These are phyloP conservation scores for Ogataea nitratoaversa DNA, from an alignment of 805 yeast species.

Conservation along the genomic window DNA sequence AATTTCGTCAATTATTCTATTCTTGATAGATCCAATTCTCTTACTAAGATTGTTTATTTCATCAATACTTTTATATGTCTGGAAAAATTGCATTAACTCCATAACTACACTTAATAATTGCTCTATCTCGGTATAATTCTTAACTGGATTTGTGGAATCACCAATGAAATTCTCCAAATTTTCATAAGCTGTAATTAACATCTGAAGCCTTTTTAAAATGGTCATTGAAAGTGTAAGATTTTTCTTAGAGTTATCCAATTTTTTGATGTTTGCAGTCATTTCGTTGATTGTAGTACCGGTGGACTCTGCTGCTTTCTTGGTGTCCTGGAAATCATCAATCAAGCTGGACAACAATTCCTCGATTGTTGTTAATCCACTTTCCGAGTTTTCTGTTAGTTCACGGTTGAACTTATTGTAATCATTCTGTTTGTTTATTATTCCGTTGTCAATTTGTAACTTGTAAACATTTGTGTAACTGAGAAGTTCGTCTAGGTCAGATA, in stretches of 20 bases:
- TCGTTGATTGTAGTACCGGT: constrained; percentile 61
- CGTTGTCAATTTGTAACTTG: constrained; percentile 43
- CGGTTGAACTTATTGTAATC: constrained; percentile 29
- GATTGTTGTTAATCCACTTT: constrained; percentile 22
- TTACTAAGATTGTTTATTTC: constrained; percentile 67
- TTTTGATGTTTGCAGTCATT: constrained; percentile 75
- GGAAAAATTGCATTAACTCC: constrained; percentile 69
- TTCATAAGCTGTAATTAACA: constrained; percentile 73
- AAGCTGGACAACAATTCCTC: constrained; percentile 36
- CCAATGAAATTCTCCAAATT: constrained; percentile 47
- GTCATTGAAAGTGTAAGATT: constrained; percentile 85
- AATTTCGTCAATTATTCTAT: constrained; percentile 61
- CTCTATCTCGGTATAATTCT: constrained; percentile 49
- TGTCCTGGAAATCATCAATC: constrained; percentile 41
- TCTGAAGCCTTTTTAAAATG: constrained; percentile 78
- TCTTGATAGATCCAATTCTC: constrained; percentile 55
- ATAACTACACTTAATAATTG: constrained; percentile 65
- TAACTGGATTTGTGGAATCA: constrained; percentile 21
- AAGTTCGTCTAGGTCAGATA: constrained; percentile 48
- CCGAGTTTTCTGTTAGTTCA: constrained; percentile 14
- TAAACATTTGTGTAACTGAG: constrained; percentile 46
- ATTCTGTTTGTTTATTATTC: constrained; percentile 37
- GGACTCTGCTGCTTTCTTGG: constrained; percentile 43
- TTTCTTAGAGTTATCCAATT: constrained; percentile 75
- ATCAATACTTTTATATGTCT: constrained; percentile 76